Conservation (phyloP, 2,329 filamentous ascomycete genomes). For the Alternaria longipes region DNA sequence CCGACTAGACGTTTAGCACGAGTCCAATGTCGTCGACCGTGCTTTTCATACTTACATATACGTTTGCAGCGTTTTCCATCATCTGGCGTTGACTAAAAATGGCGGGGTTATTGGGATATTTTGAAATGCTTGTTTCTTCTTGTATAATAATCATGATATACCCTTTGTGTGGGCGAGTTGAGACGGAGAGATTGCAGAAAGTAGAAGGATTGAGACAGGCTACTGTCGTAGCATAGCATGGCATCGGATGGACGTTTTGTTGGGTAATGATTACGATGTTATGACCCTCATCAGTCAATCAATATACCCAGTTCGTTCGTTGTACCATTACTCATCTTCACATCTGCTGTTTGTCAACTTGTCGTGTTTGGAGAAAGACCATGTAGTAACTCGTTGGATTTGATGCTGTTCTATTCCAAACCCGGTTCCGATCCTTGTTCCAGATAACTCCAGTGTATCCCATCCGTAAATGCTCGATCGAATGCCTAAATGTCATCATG, state of each 20-base stretch:
- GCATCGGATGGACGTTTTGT: constrained; percentile 8
- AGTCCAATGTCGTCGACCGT: not conserved
- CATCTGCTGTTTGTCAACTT: not conserved
- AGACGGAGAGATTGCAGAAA: constrained; percentile 8
- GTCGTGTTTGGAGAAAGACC: not conserved
- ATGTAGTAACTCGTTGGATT: not conserved
- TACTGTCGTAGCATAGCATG: constrained; percentile 2
- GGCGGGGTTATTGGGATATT: not conserved
- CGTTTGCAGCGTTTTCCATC: constrained; percentile 16
- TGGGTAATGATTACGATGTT: constrained; percentile 29
- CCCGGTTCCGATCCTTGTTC: not conserved
- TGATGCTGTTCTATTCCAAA: not conserved
- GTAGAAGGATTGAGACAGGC: not conserved
- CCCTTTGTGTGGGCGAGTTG: constrained; percentile 25
- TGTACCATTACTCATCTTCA: not conserved
- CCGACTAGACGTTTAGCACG: constrained; percentile 1
- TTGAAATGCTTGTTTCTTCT: constrained; percentile 15
- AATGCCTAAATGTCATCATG: constrained; percentile 1
- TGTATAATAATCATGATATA: constrained; percentile 36
- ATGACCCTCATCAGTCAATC: constrained; percentile 21
- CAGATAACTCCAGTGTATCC: constrained; percentile 11
- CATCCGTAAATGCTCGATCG: constrained; percentile 8
- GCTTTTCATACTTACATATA: constrained; percentile 1
- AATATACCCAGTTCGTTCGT: constrained; percentile 8
- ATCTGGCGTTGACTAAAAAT: constrained; percentile 15